A percentile compares a stretch with the other conserved stretches of the same genome.
These are phyloP conservation scores for Lentinula edodes DNA, from an alignment of 768 basidiomycete genomes.

Conservation along the genomic window DNA sequence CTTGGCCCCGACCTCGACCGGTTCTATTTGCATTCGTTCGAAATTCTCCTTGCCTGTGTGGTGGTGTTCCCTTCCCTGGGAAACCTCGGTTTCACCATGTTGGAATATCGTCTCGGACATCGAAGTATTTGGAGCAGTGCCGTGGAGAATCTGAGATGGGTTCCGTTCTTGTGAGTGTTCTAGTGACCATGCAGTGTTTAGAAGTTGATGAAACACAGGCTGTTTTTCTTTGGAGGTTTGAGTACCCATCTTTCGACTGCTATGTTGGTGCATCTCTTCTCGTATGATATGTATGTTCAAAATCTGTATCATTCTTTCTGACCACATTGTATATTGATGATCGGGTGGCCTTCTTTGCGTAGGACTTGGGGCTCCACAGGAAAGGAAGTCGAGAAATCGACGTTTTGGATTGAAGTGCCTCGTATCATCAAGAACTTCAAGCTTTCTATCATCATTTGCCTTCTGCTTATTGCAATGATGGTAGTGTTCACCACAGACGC, in stretches of 20 bases:
- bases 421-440: conserved; percentile 80
- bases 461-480: conserved; percentile 53
- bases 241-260: conserved; percentile 68
- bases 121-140: conserved; percentile 42
- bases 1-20: conserved; percentile 61
- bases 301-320: conserved; percentile 14
- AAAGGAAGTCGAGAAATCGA: conserved; percentile 83
- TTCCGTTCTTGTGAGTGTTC: conserved; percentile 66
- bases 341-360: conserved; percentile 6
- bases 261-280: conserved; percentile 63
- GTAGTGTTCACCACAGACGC: conserved; percentile 48
- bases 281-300: conserved; percentile 42
- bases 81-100: conserved; percentile 65
- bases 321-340: neutral
- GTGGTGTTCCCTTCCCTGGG: conserved; percentile 77
- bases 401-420: conserved; percentile 89
- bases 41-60: conserved; percentile 71
- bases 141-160: conserved; percentile 55
- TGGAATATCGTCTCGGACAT: conserved; percentile 74
- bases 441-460: conserved; percentile 61
- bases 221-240: conserved; percentile 75
- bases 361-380: conserved; percentile 55
- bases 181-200: neutral
- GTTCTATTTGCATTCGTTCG: conserved; percentile 77
- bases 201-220: conserved; percentile 25